A percentile compares a stretch with the other conserved stretches of the same genome.
These are phyloP conservation scores for Aspergillus latus DNA, from an alignment of 2,329 filamentous ascomycete genomes.

Conservation along the genomic window DNA sequence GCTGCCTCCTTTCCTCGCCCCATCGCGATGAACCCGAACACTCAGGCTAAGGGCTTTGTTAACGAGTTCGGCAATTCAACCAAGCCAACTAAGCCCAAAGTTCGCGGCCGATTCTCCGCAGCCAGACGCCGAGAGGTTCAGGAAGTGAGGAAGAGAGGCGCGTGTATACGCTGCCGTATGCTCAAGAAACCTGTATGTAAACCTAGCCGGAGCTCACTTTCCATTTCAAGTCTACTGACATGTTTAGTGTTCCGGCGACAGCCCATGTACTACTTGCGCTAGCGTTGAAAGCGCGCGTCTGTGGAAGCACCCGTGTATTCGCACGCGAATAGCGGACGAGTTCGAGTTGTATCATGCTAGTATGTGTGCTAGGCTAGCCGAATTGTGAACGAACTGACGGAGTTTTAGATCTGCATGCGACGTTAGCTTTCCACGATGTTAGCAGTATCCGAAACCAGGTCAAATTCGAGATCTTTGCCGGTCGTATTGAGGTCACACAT, in stretches of 20 bases:
- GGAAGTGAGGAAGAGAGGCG: slow-evolving; percentile 59
- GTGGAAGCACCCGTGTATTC: slow-evolving; percentile 61
- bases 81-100: slow-evolving; percentile 48
- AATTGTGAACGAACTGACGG: slow-evolving; percentile 20
- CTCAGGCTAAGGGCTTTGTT: slow-evolving; percentile 41
- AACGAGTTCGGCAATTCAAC: slow-evolving; percentile 42
- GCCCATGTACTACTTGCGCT: slow-evolving; percentile 59
- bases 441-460: slow-evolving; percentile 50
- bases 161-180: slow-evolving; percentile 64
- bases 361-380: slow-evolving; percentile 24
- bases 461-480: slow-evolving; percentile 49
- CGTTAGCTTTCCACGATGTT: slow-evolving; percentile 54
- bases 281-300: slow-evolving; percentile 61
- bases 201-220: background rate
- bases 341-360: slow-evolving; percentile 58
- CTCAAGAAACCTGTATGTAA: slow-evolving; percentile 57
- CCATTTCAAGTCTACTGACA: slow-evolving; percentile 4
- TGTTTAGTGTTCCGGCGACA: slow-evolving; percentile 56
- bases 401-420: slow-evolving; percentile 48
- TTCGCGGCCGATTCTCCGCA: slow-evolving; percentile 58
- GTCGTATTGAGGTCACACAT: slow-evolving; percentile 56
- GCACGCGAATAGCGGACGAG: slow-evolving; percentile 58
- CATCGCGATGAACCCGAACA: slow-evolving; percentile 45
- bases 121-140: slow-evolving; percentile 59
- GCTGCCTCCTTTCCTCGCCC: slow-evolving; percentile 43